Evolutionary conservation across 805 yeast genomes (phyloP).

Genomic region (Wickerhamomyces mucosus): DNA sequence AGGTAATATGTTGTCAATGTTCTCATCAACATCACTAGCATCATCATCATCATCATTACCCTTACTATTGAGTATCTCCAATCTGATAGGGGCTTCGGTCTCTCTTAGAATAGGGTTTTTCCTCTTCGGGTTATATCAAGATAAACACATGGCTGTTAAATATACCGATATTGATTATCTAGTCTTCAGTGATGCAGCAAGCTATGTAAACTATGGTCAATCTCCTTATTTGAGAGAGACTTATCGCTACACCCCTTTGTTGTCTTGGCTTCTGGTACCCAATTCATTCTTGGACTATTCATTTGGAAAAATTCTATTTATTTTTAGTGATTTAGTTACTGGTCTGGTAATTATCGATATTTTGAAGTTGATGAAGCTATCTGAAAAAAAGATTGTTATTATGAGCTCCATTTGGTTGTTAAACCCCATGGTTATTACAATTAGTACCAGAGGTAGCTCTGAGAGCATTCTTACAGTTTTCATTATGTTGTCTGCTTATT

Average conservation of each 20-base stretch:
- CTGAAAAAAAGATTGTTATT: constrained; percentile 25
- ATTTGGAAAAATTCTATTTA: constrained; percentile 75
- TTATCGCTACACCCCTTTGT: constrained; percentile 84
- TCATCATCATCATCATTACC: too few species aligned
- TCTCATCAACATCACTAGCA: too few species aligned
- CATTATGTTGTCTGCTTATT: constrained; percentile 49
- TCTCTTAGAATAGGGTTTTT: constrained; percentile 53
- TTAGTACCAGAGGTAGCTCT: constrained; percentile 87
- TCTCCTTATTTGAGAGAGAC: constrained; percentile 85
- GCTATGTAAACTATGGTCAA: constrained; percentile 40
- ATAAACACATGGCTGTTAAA: constrained; percentile 62
- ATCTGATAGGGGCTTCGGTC: constrained; percentile 14
- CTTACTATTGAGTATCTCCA: too few species aligned
- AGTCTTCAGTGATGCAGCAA: constrained; percentile 90
- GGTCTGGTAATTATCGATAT: constrained; percentile 51
- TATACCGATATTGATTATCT: constrained; percentile 93
- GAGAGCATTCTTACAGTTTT: constrained; percentile 82
- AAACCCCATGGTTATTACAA: constrained; percentile 92
- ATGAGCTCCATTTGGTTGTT: constrained; percentile 69
- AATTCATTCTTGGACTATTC: constrained; percentile 44
- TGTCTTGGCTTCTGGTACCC: constrained; percentile 78
- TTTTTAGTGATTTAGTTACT: constrained; percentile 70
- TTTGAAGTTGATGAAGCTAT: constrained; percentile 20
- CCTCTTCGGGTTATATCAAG: constrained; percentile 80
- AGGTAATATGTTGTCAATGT: too few species aligned